A percentile compares a stretch with the other conserved stretches of the same genome.
Conservation (phyloP, 2,329 filamentous ascomycete genomes). For the Cercospora nicotianae region DNA sequence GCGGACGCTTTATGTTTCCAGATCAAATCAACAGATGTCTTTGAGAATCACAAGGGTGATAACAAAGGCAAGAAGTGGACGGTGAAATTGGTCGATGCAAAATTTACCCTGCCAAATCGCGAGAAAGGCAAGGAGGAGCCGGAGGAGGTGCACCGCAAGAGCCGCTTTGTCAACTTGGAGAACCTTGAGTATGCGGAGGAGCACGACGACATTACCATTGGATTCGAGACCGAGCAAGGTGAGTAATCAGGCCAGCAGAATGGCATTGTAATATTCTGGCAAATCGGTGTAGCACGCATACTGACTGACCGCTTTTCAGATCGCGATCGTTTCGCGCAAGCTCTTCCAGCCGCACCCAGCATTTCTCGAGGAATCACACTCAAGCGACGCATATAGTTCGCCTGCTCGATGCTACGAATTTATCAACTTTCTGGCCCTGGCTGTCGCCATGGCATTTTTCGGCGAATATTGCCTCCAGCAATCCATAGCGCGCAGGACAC, state of each 20-base stretch:
- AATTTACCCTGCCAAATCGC: constrained; percentile 74
- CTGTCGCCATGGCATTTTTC: not conserved
- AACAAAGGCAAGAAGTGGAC: constrained; percentile 59
- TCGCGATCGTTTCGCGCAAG: constrained; percentile 48
- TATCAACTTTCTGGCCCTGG: not conserved
- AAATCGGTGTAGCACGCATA: not conserved
- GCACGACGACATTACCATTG: constrained; percentile 84
- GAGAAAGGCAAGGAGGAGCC: constrained; percentile 52
- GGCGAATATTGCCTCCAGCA: not conserved
- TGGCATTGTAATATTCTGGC: not conserved
- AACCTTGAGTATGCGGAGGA: constrained; percentile 86
- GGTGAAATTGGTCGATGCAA: constrained; percentile 81
- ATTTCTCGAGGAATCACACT: constrained; percentile 46
- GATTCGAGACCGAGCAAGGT: constrained; percentile 71
- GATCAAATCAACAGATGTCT: constrained; percentile 79
- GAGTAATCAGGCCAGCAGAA: constrained; percentile 14
- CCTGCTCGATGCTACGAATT: not conserved
- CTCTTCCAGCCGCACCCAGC: constrained; percentile 47
- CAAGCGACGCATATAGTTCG: constrained; percentile 38
- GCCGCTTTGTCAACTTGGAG: constrained; percentile 80
- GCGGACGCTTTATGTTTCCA: constrained; percentile 87
- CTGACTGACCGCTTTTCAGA: constrained; percentile 40
- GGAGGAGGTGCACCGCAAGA: constrained; percentile 60
- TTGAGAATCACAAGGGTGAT: constrained; percentile 59
- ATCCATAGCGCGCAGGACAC: not conserved